phyloP scores from a whole-genome alignment of 345 rosid species.

The Psidium friedrichsthalianum region DNA sequence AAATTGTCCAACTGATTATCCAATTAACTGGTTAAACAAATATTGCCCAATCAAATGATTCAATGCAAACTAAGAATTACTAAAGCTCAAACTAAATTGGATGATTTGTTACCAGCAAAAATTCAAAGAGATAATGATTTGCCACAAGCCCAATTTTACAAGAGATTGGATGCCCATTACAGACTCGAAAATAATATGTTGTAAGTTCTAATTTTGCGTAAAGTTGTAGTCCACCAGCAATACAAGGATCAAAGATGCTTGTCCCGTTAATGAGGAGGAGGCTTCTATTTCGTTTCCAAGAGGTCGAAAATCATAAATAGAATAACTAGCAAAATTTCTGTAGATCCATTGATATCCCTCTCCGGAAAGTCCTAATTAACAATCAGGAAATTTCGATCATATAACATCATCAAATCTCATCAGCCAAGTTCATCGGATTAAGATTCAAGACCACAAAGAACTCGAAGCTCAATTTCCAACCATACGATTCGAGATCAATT shows the following conservation, averaged over 20 bases:
- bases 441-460: not conserved
- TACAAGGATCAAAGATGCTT: not conserved
- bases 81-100: not conserved
- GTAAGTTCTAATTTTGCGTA: too few relatives aligned
- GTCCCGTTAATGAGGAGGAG: not conserved
- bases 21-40: not conserved
- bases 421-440: fast-evolving
- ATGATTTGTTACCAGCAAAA: not conserved
- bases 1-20: not conserved
- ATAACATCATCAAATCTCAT: not conserved
- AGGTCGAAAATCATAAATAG: not conserved
- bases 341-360: not conserved
- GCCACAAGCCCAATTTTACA: not conserved
- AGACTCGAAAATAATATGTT: too few relatives aligned
- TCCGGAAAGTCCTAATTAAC: not conserved
- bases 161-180: too few relatives aligned
- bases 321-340: not conserved
- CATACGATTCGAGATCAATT: not conserved
- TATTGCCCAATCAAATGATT: not conserved
- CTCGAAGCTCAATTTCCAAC: not conserved
- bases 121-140: not conserved
- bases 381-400: not conserved
- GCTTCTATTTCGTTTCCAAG: not conserved
- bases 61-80: not conserved
- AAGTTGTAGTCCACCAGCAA: too few relatives aligned